phyloP scores from a whole-genome alignment of 139 green algal genomes.

The Haematococcus sp. region DNA sequence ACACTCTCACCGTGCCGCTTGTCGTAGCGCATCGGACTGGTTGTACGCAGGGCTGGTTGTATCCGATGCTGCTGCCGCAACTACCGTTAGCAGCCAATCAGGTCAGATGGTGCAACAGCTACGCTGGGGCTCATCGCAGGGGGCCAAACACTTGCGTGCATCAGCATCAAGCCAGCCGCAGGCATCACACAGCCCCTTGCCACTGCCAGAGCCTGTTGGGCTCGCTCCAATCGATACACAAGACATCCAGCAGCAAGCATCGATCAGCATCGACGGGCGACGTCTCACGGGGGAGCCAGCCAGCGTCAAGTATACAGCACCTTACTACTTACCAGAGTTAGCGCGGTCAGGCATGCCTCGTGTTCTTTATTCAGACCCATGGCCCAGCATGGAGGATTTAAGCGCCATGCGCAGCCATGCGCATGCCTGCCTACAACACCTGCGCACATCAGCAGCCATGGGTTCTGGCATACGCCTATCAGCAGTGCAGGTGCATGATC shows the following conservation, averaged over 20 bases:
- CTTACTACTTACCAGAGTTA: conserved; percentile 9
- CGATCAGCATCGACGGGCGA: neutral
- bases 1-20: too few relatives aligned
- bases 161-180: too few relatives aligned
- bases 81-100: too few relatives aligned
- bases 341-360: neutral
- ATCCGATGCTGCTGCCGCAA: too few relatives aligned
- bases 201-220: neutral
- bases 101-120: too few relatives aligned
- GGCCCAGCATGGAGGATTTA: neutral
- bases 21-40: too few relatives aligned
- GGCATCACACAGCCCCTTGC: conserved; percentile 1
- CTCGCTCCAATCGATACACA: neutral
- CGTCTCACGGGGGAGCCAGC: conserved; percentile 2
- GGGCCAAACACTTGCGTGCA: too few relatives aligned
- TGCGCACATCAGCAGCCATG: neutral
- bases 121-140: too few relatives aligned
- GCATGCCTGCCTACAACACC: neutral
- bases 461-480: neutral
- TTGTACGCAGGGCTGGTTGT: too few relatives aligned
- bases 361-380: conserved; percentile 20
- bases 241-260: neutral
- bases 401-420: conserved; percentile 1
- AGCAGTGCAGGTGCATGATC: conserved; percentile 4
- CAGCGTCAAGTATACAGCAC: conserved; percentile 7